Base-by-base conservation (phyloP, 202 grass and related monocot genomes). In the Carex sylvatica region DNA sequence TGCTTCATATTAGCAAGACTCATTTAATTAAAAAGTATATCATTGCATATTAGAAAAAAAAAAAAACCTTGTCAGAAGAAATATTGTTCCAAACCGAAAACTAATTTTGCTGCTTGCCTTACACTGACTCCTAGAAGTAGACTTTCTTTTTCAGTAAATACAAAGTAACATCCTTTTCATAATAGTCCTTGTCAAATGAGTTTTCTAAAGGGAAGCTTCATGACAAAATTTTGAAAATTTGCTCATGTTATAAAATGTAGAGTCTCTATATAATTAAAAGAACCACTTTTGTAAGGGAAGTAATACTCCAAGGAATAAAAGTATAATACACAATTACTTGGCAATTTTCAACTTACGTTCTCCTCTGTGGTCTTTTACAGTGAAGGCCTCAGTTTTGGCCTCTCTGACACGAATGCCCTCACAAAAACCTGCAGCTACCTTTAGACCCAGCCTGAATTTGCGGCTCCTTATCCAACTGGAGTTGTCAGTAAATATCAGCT, bases 391-490 rank as follows among this genome's bases (percentile, higher is more conserved):
- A 74, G 95, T 94, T 83, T 93, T 97, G 68, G 92, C 92, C 82
- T 94, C 95, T 69, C 86, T 92, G 51, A 97, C 83, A 78, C 84
- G 90, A 84, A 88, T 82, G 72, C 90, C 95, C 56, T 97, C 84
- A 79, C 95, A 90, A 59, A 69, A 93, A 10, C 90, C 95, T 58
- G 92, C 69, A 63, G 88, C 84, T 78, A 93, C 87, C 85, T 88
- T 92, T 67, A 94, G 70, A 67, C 88, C 95, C 84, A 97, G 85
- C 85, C 92, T 97, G 79, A 97, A 97, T 87, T 90, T 94, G 5
- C 95, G 87, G 78, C 92, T 97, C 78, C 95, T 88, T 82, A 94
- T 98, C 95, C 92, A 93, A 72, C 95, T 91, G 64, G 95, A 98
- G 72, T 94, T 97, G 33, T 97, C 95, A 66, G 94, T 97, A 53